Evolutionary conservation across 306 rosid genomes (phyloP).

Genomic region (Pterocarpus macrocarpus): DNA sequence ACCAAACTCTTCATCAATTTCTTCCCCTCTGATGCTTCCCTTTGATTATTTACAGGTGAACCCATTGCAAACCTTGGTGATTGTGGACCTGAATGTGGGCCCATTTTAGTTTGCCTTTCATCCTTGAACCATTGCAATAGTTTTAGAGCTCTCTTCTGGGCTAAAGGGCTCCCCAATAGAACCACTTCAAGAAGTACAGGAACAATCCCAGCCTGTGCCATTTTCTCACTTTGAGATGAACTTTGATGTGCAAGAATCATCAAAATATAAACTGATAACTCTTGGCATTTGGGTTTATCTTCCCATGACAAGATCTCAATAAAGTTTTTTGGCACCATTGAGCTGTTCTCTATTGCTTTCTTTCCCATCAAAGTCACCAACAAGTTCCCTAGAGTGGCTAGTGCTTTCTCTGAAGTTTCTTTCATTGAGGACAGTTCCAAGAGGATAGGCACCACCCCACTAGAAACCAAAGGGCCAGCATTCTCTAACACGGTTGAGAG

Average conservation of each 20-base stretch:
- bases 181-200: conserved; percentile 79
- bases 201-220: conserved; percentile 79
- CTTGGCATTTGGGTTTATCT: conserved; percentile 80
- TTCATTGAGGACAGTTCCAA: conserved; percentile 56
- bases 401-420: conserved; percentile 76
- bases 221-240: conserved; percentile 76
- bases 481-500: conserved; percentile 79
- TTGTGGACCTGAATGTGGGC: conserved; percentile 97
- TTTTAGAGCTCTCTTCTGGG: conserved; percentile 90
- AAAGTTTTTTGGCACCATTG: conserved; percentile 67
- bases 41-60: conserved; percentile 61
- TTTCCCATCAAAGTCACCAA: conserved; percentile 85
- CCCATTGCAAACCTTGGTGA: conserved; percentile 71
- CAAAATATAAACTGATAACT: conserved; percentile 77
- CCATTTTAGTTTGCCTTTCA: conserved; percentile 76
- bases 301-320: conserved; percentile 92
- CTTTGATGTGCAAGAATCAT: conserved; percentile 97
- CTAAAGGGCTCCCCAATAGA: conserved; percentile 79
- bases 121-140: conserved; percentile 89
- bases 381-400: conserved; percentile 79
- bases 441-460: conserved; percentile 67
- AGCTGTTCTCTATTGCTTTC: conserved; percentile 73
- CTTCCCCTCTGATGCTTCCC: conserved; percentile 71
- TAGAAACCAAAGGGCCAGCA: conserved; percentile 66
- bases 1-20: conserved; percentile 94